Conservation (phyloP, 257 asterid species). For the Lycium ferocissimum region DNA sequence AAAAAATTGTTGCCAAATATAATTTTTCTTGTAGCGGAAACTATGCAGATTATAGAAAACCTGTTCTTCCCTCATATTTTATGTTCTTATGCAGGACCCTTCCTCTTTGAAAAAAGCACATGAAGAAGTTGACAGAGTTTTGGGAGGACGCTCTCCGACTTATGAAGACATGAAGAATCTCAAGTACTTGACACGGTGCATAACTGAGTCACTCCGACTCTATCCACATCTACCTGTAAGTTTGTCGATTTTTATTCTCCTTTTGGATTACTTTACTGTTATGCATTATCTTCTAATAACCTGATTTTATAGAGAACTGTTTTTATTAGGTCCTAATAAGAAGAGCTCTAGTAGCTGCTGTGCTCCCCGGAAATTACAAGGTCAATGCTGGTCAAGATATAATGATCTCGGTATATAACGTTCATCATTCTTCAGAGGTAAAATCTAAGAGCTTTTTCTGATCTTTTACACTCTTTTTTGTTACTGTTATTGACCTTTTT, state of each 20-base stretch:
- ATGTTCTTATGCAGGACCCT: slow-evolving; percentile 56
- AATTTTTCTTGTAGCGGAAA: too few relatives aligned
- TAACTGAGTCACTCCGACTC: slow-evolving; percentile 86
- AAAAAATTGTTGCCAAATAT: too few relatives aligned
- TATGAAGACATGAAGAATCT: slow-evolving; percentile 83
- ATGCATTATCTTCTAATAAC: slow-evolving; percentile 19
- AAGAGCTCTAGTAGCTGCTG: slow-evolving; percentile 84
- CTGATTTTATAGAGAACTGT: slow-evolving; percentile 21
- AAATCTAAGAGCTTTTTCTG: not conserved
- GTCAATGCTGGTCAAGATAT: slow-evolving; percentile 93
- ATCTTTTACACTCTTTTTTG: not conserved
- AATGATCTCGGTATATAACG: slow-evolving; percentile 95
- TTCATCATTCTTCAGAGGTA: slow-evolving; percentile 91
- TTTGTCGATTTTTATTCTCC: slow-evolving; percentile 20
- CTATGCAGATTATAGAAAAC: not conserved
- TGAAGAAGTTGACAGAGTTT: slow-evolving; percentile 85
- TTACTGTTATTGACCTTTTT: not conserved
- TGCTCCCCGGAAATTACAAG: slow-evolving; percentile 89
- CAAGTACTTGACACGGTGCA: slow-evolving; percentile 86
- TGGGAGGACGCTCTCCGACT: slow-evolving; percentile 81
- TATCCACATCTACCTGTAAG: slow-evolving; percentile 99
- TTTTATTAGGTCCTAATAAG: slow-evolving; percentile 72
- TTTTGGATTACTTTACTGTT: not conserved
- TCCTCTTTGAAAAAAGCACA: slow-evolving; percentile 75
- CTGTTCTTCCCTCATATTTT: slow-evolving; percentile 30